Percentiles rank a stretch among this genome's conserved stretches.
phyloP scores from a whole-genome alignment of 805 yeast genomes.

The Zygotorulaspora sp. region DNA sequence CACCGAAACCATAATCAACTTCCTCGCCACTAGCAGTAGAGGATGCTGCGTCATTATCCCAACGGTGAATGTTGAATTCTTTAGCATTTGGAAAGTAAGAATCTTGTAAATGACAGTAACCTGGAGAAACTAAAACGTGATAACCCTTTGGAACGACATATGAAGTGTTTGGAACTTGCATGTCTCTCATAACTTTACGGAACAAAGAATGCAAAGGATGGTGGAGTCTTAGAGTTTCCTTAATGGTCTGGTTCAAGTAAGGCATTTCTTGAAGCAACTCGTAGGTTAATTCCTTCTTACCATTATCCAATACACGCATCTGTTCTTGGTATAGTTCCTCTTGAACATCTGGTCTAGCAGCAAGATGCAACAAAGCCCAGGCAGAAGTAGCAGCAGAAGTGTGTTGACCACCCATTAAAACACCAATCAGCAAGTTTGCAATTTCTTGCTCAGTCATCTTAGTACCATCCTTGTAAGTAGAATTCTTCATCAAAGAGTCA shows the following conservation, averaged over 20 bases:
- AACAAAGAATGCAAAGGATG: conserved; percentile 94
- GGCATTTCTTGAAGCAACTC: conserved; percentile 82
- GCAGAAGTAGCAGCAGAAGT: conserved; percentile 95
- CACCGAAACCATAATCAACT: conserved; percentile 95
- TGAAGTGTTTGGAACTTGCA: conserved; percentile 73
- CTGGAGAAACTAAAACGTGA: conserved; percentile 89
- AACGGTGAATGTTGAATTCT: conserved; percentile 79
- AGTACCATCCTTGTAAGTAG: conserved; percentile 89
- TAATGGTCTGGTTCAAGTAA: conserved; percentile 73
- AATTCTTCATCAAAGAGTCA: conserved; percentile 76
- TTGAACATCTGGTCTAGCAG: conserved; percentile 80
- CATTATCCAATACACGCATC: conserved; percentile 52
- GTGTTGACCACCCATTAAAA: conserved; percentile 98
- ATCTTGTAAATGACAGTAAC: conserved; percentile 76
- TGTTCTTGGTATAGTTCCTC: conserved; percentile 77
- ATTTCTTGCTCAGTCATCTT: conserved; percentile 93
- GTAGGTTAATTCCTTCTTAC: conserved; percentile 60
- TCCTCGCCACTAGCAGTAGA: conserved; percentile 33
- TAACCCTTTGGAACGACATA: conserved; percentile 87
- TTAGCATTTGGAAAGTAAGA: conserved; percentile 73
- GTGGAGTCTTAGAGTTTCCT: conserved; percentile 93
- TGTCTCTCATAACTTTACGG: conserved; percentile 77
- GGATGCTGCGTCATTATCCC: conserved; percentile 50
- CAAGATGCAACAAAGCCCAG: conserved; percentile 89
- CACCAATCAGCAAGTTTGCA: conserved; percentile 89